Percentiles rank a stretch among this genome's conserved stretches.
Evolutionary conservation across 306 rosid species (phyloP).

Genomic region (Erythrophleum fordii): DNA sequence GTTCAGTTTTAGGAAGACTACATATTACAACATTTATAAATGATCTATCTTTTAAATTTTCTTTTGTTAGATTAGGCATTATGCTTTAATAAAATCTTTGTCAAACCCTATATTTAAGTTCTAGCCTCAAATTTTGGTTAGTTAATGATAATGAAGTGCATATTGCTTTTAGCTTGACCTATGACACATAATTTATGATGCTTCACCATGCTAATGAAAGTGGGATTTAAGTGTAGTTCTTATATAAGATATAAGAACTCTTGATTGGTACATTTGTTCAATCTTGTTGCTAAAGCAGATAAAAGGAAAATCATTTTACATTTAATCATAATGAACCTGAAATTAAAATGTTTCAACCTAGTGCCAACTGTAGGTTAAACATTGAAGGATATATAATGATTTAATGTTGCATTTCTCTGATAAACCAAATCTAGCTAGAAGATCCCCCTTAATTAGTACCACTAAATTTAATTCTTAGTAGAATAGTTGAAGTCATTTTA

Average conservation of each 20-base stretch:
- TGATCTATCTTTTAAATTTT: too few species aligned
- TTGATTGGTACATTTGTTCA: conserved; percentile 29
- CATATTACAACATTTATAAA: too few species aligned
- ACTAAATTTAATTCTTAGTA: too few species aligned
- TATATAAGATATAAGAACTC: neutral
- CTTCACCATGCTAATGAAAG: neutral
- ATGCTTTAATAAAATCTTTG: neutral
- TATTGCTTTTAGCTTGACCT: neutral
- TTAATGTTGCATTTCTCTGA: too few species aligned
- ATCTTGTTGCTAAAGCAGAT: conserved; percentile 26
- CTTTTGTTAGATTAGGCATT: too few species aligned
- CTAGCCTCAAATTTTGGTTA: neutral
- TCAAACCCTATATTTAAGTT: neutral
- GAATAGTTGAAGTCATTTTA: neutral
- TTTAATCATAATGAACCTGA: neutral
- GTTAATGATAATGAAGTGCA: neutral
- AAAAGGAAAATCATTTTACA: conserved; percentile 6
- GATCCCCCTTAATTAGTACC: too few species aligned
- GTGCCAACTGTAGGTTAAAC: too few species aligned
- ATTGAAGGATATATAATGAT: too few species aligned
- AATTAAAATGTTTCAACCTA: neutral
- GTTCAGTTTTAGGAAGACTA: too few species aligned
- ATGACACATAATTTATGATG: conserved; percentile 19
- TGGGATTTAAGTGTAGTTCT: conserved; percentile 33
- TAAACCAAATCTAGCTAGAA: too few species aligned